Conservation (phyloP, 2,329 filamentous ascomycete genomes). For the Xylariales sp. region DNA sequence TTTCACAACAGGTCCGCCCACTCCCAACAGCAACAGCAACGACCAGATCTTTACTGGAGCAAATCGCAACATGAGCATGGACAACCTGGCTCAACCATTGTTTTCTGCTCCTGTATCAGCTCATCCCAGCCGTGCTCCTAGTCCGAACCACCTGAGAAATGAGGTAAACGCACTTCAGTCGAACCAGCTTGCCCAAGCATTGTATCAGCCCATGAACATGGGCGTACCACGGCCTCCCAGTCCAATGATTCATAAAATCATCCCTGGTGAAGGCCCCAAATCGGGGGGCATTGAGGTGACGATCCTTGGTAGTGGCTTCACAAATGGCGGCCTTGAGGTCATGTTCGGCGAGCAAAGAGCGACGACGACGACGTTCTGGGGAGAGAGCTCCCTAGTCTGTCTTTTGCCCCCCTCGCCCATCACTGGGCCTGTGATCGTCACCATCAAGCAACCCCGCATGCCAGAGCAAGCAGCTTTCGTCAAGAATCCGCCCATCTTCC, state of each 20-base stretch:
- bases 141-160: slow-evolving; percentile 54
- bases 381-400: slow-evolving; percentile 73
- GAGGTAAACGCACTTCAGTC: slow-evolving; percentile 38
- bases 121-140: slow-evolving; percentile 73
- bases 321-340: slow-evolving; percentile 69
- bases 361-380: slow-evolving; percentile 75
- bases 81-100: slow-evolving; percentile 56
- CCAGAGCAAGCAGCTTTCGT: slow-evolving; percentile 30
- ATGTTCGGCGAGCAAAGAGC: slow-evolving; percentile 69
- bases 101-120: slow-evolving; percentile 69
- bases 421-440: slow-evolving; percentile 66
- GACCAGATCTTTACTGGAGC: slow-evolving; percentile 54
- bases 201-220: slow-evolving; percentile 49
- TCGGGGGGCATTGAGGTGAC: slow-evolving; percentile 85
- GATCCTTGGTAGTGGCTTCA: slow-evolving; percentile 75
- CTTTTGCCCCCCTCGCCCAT: slow-evolving; percentile 66
- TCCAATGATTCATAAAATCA: slow-evolving; percentile 74
- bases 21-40: slow-evolving; percentile 53
- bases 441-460: slow-evolving; percentile 50
- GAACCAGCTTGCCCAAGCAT: slow-evolving; percentile 32
- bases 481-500: slow-evolving; percentile 53
- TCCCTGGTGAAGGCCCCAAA: slow-evolving; percentile 76
- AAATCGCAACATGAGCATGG: slow-evolving; percentile 59
- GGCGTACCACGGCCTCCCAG: slow-evolving; percentile 43
- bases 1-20: slow-evolving; percentile 59